Evolutionary conservation across 805 yeast genomes (phyloP).

Genomic region (Blastobotrys chiropterorum): DNA sequence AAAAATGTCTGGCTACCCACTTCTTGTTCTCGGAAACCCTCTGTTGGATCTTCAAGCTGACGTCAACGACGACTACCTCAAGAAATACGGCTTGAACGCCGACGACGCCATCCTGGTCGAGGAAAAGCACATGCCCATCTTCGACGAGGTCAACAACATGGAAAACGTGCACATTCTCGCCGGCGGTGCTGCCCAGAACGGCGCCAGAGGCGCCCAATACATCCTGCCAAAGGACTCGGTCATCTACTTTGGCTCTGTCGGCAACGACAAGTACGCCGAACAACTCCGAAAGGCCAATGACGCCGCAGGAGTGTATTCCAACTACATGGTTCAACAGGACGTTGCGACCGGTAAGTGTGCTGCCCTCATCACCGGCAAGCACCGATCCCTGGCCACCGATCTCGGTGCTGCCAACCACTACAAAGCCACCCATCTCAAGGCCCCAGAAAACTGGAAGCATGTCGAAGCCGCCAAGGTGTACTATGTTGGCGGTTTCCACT

Average conservation of each 20-base stretch:
- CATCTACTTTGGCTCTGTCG: conserved; percentile 93
- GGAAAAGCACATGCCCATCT: conserved; percentile 80
- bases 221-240: conserved; percentile 75
- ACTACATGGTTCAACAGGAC: conserved; percentile 68
- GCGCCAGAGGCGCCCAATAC: conserved; percentile 98
- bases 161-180: conserved; percentile 70
- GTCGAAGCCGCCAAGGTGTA: conserved; percentile 76
- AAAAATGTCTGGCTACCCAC: conserved; percentile 6
- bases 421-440: conserved; percentile 79
- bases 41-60: conserved; percentile 38
- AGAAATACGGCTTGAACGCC: conserved; percentile 76
- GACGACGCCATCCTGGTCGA: conserved; percentile 91
- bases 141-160: conserved; percentile 62
- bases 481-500: conserved; percentile 99
- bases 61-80: conserved; percentile 48
- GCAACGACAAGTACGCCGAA: conserved; percentile 82
- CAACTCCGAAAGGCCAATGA: conserved; percentile 76
- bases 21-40: conserved; percentile 83
- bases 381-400: conserved; percentile 93
- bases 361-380: conserved; percentile 77
- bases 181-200: conserved; percentile 99
- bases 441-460: conserved; percentile 81
- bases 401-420: conserved; percentile 97
- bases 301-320: conserved; percentile 80
- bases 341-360: conserved; percentile 97